phyloP scores from a whole-genome alignment of 345 rosid genomes.

The Anastatica hierochuntica region DNA sequence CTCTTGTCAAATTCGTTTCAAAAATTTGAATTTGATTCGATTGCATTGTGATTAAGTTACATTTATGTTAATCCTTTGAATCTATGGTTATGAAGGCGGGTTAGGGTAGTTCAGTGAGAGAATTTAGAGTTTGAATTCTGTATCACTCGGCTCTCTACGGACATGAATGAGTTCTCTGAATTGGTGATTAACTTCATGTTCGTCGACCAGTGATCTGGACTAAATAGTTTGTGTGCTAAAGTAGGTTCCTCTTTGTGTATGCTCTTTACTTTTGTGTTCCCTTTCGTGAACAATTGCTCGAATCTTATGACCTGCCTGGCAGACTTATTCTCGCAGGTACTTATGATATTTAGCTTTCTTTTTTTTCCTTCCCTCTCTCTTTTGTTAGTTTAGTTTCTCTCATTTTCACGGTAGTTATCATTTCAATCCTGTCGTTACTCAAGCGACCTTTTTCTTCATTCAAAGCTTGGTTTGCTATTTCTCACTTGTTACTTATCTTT shows the following conservation, averaged over 20 bases:
- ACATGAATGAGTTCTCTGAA: not conserved
- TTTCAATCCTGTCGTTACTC: too few relatives aligned
- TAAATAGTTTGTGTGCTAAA: not conserved
- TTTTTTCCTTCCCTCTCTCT: too few relatives aligned
- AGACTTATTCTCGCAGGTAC: slow-evolving; percentile 89
- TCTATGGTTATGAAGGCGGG: too few relatives aligned
- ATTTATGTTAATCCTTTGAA: too few relatives aligned
- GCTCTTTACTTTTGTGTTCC: slow-evolving; percentile 98
- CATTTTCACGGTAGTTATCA: too few relatives aligned
- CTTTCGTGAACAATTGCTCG: slow-evolving; percentile 96
- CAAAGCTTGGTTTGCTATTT: too few relatives aligned
- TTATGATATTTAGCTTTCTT: not conserved
- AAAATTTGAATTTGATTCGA: not conserved
- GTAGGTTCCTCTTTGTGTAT: slow-evolving; percentile 39
- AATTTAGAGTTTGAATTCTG: not conserved
- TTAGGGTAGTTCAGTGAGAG: not conserved
- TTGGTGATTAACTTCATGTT: not conserved
- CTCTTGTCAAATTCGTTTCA: too few relatives aligned
- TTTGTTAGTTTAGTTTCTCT: too few relatives aligned
- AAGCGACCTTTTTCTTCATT: too few relatives aligned
- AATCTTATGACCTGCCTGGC: slow-evolving; percentile 96
- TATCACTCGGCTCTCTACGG: not conserved
- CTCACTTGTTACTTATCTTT: too few relatives aligned
- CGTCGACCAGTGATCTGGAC: not conserved
- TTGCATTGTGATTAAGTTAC: too few relatives aligned